Conservation (phyloP, 179 eudicot species). For the Pouteria campechiana region DNA sequence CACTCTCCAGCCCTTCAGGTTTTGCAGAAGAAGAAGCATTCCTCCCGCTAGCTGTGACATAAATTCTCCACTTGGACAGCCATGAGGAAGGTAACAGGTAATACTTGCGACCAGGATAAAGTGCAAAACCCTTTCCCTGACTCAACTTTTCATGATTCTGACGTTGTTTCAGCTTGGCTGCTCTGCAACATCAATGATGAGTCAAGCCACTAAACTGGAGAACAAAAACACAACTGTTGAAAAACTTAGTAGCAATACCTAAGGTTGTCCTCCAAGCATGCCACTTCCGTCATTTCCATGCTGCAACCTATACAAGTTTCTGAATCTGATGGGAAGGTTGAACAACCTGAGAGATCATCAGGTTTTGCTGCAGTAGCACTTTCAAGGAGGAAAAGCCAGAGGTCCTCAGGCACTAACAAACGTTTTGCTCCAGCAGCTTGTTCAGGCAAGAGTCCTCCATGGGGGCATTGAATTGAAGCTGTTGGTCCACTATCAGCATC, state of each 20-base stretch:
- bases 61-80: slow-evolving; percentile 84
- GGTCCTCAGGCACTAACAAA: slow-evolving; percentile 70
- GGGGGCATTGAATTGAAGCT: slow-evolving; percentile 80
- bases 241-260: slow-evolving; percentile 34
- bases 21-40: slow-evolving; percentile 37
- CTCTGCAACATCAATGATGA: slow-evolving; percentile 42
- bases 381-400: slow-evolving; percentile 74
- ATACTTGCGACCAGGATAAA: slow-evolving; percentile 44
- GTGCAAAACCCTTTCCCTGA: slow-evolving; percentile 43
- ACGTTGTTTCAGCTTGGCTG: slow-evolving; percentile 67
- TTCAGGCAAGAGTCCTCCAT: slow-evolving; percentile 89
- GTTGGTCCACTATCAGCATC: slow-evolving; percentile 98
- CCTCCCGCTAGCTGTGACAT: slow-evolving; percentile 60
- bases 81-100: slow-evolving; percentile 83
- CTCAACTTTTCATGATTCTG: slow-evolving; percentile 90
- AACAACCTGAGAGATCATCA: slow-evolving; percentile 64
- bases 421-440: slow-evolving; percentile 82
- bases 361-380: slow-evolving; percentile 67
- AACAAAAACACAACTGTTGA: not conserved
- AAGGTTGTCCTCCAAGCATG: slow-evolving; percentile 51
- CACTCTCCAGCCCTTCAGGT: slow-evolving; percentile 50
- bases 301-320: slow-evolving; percentile 58
- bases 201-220: slow-evolving; percentile 10
- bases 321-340: slow-evolving; percentile 57
- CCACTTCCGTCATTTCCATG: slow-evolving; percentile 59